A percentile compares a stretch with the other conserved stretches of the same genome.
Conservation (phyloP, 352 stramenopile species). For the Phytophthora chlamydospora region DNA sequence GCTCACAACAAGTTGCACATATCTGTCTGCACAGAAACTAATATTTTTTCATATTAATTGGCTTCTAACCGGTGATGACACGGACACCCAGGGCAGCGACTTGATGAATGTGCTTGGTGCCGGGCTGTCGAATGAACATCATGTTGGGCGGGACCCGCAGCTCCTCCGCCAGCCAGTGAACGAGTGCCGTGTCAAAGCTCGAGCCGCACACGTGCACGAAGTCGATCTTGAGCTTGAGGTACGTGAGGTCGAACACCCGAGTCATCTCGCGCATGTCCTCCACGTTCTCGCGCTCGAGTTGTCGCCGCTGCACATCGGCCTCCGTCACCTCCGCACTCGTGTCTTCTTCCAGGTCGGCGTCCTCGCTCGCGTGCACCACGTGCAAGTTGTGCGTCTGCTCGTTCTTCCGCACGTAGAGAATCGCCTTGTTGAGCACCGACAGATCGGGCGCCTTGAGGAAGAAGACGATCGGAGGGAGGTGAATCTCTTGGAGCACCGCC, state of each 20-base stretch:
- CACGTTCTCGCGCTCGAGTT: slow-evolving; percentile 46
- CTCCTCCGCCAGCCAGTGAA: slow-evolving; percentile 86
- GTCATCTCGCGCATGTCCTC: slow-evolving; percentile 82
- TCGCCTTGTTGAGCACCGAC: slow-evolving; percentile 93
- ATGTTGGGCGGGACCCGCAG: slow-evolving; percentile 87
- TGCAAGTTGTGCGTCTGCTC: slow-evolving; percentile 92
- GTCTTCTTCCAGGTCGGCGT: slow-evolving; percentile 32
- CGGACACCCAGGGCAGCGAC: slow-evolving; percentile 85
- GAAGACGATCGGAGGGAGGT: slow-evolving; percentile 90
- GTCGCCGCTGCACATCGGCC: slow-evolving; percentile 37
- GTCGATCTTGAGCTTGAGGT: slow-evolving; percentile 93
- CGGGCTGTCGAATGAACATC: slow-evolving; percentile 94
- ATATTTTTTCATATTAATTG: not conserved
- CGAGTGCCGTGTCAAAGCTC: slow-evolving; percentile 76
- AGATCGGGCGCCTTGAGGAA: slow-evolving; percentile 91
- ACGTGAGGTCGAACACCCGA: slow-evolving; percentile 88
- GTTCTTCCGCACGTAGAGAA: slow-evolving; percentile 94
- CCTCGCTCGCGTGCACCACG: slow-evolving; percentile 85
- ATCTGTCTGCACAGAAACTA: too few species aligned
- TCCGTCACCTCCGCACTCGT: slow-evolving; percentile 44
- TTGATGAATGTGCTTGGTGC: slow-evolving; percentile 90
- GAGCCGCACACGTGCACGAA: slow-evolving; percentile 78
- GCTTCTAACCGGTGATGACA: slow-evolving; percentile 82
- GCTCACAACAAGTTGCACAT: too few species aligned
- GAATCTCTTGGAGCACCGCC: slow-evolving; percentile 62